phyloP scores from a whole-genome alignment of 2,329 filamentous ascomycete genomes.

The Colletotrichum paranaense region DNA sequence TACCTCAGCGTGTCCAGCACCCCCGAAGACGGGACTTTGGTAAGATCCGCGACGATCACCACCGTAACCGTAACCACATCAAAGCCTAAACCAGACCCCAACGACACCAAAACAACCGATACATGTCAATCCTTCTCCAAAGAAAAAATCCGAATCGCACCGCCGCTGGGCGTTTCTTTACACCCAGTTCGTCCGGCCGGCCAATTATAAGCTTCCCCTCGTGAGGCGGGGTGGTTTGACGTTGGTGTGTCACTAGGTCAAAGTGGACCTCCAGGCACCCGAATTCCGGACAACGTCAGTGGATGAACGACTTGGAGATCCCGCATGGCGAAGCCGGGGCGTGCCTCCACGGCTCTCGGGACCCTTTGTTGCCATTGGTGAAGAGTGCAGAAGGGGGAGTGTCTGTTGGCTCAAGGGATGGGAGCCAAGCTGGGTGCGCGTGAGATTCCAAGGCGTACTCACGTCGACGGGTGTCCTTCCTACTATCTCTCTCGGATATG shows the following conservation, averaged over 20 bases:
- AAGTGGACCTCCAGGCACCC: conserved; percentile 27
- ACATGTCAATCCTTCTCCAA: not conserved
- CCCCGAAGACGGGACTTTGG: not conserved
- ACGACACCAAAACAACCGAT: not conserved
- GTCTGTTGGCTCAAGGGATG: not conserved
- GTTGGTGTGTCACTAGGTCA: not conserved
- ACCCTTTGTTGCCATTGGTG: not conserved
- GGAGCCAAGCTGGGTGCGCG: not conserved
- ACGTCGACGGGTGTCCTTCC: not conserved
- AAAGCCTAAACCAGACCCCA: not conserved
- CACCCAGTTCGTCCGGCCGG: not conserved
- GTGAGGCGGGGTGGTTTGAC: not conserved
- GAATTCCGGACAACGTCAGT: conserved; percentile 27
- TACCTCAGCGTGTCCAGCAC: not conserved
- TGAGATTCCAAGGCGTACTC: not conserved
- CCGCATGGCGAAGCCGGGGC: conserved; percentile 5
- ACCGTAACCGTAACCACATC: not conserved
- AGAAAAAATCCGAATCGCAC: not conserved
- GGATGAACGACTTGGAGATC: not conserved
- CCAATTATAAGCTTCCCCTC: not conserved
- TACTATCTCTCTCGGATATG: not conserved
- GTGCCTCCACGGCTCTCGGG: not conserved
- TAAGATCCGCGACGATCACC: not conserved
- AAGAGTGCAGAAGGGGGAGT: not conserved
- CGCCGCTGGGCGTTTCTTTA: not conserved